phyloP scores from a whole-genome alignment of 2,329 filamentous ascomycete species.

The Epichloe glyceriae region DNA sequence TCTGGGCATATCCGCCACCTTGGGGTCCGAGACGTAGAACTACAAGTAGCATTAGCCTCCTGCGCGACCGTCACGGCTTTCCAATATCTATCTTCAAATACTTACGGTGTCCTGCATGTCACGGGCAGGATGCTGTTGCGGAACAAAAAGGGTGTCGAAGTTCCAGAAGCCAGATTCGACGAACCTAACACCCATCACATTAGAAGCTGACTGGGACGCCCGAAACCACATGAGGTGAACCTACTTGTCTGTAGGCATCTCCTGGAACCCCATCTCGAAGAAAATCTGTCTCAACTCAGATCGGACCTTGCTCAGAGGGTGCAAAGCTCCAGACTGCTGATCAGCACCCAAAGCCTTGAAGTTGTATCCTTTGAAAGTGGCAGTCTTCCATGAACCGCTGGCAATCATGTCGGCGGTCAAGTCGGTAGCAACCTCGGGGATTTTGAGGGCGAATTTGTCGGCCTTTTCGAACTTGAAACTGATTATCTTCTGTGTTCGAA shows the following conservation, averaged over 20 bases:
- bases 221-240: neutral
- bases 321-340: slow-evolving; percentile 48
- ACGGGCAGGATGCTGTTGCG: slow-evolving; percentile 88
- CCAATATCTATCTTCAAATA: neutral
- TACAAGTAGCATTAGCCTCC: neutral
- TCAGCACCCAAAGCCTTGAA: slow-evolving; percentile 60
- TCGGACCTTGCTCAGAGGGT: slow-evolving; percentile 82
- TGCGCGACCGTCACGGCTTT: neutral
- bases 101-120: slow-evolving; percentile 77
- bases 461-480: slow-evolving; percentile 77
- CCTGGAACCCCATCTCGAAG: slow-evolving; percentile 97
- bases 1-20: slow-evolving; percentile 53
- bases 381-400: slow-evolving; percentile 81
- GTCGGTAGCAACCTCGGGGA: slow-evolving; percentile 88
- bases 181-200: slow-evolving; percentile 28
- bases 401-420: slow-evolving; percentile 86
- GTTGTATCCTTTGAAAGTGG: slow-evolving; percentile 69
- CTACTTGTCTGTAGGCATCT: slow-evolving; percentile 80
- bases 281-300: slow-evolving; percentile 95
- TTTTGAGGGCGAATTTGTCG: slow-evolving; percentile 74
- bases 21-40: slow-evolving; percentile 92
- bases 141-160: slow-evolving; percentile 92
- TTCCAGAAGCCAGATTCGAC: slow-evolving; percentile 98
- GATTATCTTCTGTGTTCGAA: slow-evolving; percentile 72
- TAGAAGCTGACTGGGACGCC: neutral